Evolutionary conservation across 495 filamentous ascomycete species (phyloP).

Genomic region (Aspergillus biplanus): DNA sequence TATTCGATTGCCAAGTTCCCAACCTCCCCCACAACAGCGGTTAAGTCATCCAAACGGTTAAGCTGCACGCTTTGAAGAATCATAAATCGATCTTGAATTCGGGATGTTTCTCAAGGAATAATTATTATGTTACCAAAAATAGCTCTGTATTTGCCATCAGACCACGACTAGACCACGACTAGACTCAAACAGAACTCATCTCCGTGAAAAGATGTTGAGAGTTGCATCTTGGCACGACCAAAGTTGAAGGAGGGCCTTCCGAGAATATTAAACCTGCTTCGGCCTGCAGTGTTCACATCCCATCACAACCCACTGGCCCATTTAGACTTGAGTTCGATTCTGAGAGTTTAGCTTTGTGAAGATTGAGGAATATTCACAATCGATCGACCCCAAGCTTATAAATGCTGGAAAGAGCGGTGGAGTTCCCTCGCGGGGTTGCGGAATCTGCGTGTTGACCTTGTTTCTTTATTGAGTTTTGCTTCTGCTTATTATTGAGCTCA

Average conservation of each 20-base stretch:
- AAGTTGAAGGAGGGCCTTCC: not conserved
- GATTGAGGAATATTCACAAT: not conserved
- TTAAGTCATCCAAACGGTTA: not conserved
- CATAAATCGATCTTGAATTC: not conserved
- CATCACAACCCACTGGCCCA: conserved; percentile 20
- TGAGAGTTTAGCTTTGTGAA: not conserved
- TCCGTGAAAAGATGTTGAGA: conserved; percentile 10
- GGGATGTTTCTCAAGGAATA: not conserved
- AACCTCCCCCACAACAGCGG: not conserved
- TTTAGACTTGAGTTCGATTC: not conserved
- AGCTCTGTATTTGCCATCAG: conserved; percentile 9
- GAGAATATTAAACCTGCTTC: not conserved
- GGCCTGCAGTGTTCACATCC: conserved; percentile 24
- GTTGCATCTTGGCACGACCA: not conserved
- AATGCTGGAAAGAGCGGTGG: not conserved
- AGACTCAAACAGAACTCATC: conserved; percentile 26
- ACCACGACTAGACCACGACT: conserved; percentile 11
- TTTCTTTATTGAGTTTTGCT: too few species aligned
- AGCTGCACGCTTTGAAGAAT: not conserved
- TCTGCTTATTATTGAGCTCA: too few species aligned
- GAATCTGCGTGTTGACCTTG: too few species aligned
- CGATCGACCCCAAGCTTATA: not conserved
- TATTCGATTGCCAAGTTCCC: conserved; percentile 15
- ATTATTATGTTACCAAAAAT: conserved; percentile 31
- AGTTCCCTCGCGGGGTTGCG: not conserved